Base-by-base conservation (phyloP, 768 basidiomycete genomes). In the Cystobasidium ongulense region DNA sequence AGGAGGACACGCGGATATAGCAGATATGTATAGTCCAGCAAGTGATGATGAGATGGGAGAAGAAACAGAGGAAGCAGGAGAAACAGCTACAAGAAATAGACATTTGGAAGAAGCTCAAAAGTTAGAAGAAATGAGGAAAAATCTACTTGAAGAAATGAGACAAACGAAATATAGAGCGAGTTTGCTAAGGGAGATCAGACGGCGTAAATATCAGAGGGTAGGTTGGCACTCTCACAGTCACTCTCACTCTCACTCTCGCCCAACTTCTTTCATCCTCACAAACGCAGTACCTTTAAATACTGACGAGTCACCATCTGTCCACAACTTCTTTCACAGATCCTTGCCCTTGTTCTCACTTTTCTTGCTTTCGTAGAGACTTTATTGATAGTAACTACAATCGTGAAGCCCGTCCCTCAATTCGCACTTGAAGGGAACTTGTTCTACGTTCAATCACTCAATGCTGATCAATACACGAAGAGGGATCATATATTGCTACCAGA, bases 341-440 rank as follows among this genome's bases (percentile, higher is more conserved):
- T 23, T 3, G 31, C 63, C 13, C 63, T 38, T 17, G 23, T 43
- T 13, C 11, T 38, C 31, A 41, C 33, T 15, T 35, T 23, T 29
- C 31, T 64, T 2, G 10, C 63, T 29, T 4, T 59, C 8, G 15
- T 59, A 35, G 36, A 64, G 21, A 64, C 36, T 10, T 3, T 64
- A 13, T 13, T 64, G 2, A 17, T 64, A 4, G 63, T 21, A 41
- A 52, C 46, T 10, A 41, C 50, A n/a, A 53, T 67, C 7, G 33
- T 67, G 3, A 46, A 50, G 21, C 65, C 65, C 4, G 65, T 67
- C 38, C 65, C 65, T 11, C 65, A 67, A 38, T 67, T 46, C 36
- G 7, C 65, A 29, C 13, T 50, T 17, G 21, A 15, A 3, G 65
- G 65, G 13, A 50, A 39, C 21, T 31, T 67, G 8, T 41, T 67